Evolutionary conservation across 768 basidiomycete genomes (phyloP).

Genomic region (Arthromyces matolae): DNA sequence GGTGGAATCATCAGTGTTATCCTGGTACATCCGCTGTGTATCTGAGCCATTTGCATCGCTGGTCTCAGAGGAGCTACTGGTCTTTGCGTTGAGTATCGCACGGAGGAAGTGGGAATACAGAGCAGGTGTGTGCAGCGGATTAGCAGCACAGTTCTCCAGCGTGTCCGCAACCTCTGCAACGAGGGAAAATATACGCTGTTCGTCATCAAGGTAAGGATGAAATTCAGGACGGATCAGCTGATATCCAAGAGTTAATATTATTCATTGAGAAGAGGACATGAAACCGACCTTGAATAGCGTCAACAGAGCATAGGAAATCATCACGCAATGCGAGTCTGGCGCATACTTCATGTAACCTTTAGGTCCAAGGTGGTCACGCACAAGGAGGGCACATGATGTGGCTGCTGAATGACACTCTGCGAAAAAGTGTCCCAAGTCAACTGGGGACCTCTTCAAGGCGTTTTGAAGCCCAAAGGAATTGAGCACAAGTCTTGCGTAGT

Average conservation of each 20-base stretch:
- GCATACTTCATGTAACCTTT: slow-evolving; percentile 76
- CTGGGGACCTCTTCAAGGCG: slow-evolving; percentile 73
- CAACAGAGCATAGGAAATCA: slow-evolving; percentile 88
- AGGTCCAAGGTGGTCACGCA: slow-evolving; percentile 78
- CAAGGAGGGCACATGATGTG: slow-evolving; percentile 62
- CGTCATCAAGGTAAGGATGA: slow-evolving; percentile 68
- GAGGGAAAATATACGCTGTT: slow-evolving; percentile 63
- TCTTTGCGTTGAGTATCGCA: slow-evolving; percentile 62
- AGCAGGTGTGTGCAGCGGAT: slow-evolving; percentile 82
- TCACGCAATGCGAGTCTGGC: slow-evolving; percentile 89
- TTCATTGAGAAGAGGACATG: not conserved
- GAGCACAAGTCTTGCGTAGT: slow-evolving; percentile 83
- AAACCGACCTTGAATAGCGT: slow-evolving; percentile 81
- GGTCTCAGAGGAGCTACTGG: slow-evolving; percentile 27
- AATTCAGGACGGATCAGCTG: slow-evolving; percentile 86
- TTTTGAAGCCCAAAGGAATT: slow-evolving; percentile 97
- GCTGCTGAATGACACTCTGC: slow-evolving; percentile 73
- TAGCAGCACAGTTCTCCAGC: slow-evolving; percentile 74
- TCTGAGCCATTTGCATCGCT: too few relatives aligned
- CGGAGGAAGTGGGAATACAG: slow-evolving; percentile 83
- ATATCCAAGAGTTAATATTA: not conserved
- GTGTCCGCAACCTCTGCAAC: slow-evolving; percentile 80
- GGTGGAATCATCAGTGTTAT: too few relatives aligned
- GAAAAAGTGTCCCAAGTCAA: slow-evolving; percentile 84
- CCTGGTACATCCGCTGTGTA: too few relatives aligned